These are phyloP conservation scores for Fusarium udum DNA, from an alignment of 2,329 filamentous ascomycete genomes.

Conservation along the genomic window DNA sequence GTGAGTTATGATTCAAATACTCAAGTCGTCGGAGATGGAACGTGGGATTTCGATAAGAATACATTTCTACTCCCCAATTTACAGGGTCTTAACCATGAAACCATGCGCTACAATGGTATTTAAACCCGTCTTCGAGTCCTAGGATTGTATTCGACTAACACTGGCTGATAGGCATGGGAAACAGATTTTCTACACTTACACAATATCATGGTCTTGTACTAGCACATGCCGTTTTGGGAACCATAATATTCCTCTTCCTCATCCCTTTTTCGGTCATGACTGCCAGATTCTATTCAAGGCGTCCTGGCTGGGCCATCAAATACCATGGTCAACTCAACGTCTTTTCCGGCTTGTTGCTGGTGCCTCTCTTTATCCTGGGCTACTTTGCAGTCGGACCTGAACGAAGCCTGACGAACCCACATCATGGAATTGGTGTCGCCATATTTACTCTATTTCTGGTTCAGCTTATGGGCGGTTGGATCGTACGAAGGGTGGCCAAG, in stretches of 20 bases:
- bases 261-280: slow-evolving; percentile 78
- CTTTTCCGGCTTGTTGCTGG: slow-evolving; percentile 71
- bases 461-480: slow-evolving; percentile 74
- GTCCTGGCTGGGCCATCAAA: slow-evolving; percentile 68
- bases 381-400: slow-evolving; percentile 81
- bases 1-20: slow-evolving; percentile 78
- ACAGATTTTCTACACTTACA: slow-evolving; percentile 74
- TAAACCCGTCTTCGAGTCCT: background rate
- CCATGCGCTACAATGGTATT: slow-evolving; percentile 85
- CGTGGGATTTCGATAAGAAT: slow-evolving; percentile 82
- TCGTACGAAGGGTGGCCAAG: slow-evolving; percentile 64
- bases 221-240: slow-evolving; percentile 77
- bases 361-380: slow-evolving; percentile 77
- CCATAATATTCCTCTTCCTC: slow-evolving; percentile 77
- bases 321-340: slow-evolving; percentile 81
- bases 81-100: slow-evolving; percentile 79
- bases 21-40: slow-evolving; percentile 83
- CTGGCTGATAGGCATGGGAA: slow-evolving; percentile 75
- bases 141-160: slow-evolving; percentile 20
- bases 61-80: slow-evolving; percentile 82
- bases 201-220: slow-evolving; percentile 77
- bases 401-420: slow-evolving; percentile 79
- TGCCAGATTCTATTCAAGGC: slow-evolving; percentile 74
- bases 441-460: slow-evolving; percentile 78
- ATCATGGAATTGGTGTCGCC: slow-evolving; percentile 84